These are phyloP conservation scores for Hyphopichia homilentoma DNA, from an alignment of 805 yeast species.

Conservation along the genomic window DNA sequence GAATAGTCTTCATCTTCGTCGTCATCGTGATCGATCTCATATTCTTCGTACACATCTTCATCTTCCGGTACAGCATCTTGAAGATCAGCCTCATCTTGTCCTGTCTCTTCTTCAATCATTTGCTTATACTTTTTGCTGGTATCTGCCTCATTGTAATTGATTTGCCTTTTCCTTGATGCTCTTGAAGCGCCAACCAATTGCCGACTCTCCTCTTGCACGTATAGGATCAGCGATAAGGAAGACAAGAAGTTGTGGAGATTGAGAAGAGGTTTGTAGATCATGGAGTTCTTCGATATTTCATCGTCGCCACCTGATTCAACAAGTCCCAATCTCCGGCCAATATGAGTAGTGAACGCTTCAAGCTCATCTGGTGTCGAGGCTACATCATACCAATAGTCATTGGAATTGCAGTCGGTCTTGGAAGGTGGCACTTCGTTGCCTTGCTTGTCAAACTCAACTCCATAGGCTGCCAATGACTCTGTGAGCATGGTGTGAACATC, in stretches of 20 bases:
- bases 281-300: conserved; percentile 13
- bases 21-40: conserved; percentile 2
- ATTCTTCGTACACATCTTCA: conserved; percentile 11
- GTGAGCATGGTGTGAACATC: conserved; percentile 33
- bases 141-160: conserved; percentile 16
- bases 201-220: conserved; percentile 18
- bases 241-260: conserved; percentile 27
- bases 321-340: conserved; percentile 20
- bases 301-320: conserved; percentile 1
- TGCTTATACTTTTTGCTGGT: no score
- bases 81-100: conserved; percentile 12
- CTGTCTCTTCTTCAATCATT: conserved; percentile 20
- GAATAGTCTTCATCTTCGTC: conserved; percentile 11
- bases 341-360: conserved; percentile 18
- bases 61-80: conserved; percentile 14
- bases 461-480: conserved; percentile 23
- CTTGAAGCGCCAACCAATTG: conserved; percentile 6
- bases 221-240: conserved; percentile 23
- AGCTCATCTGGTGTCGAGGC: conserved; percentile 30
- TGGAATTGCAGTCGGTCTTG: conserved; percentile 2
- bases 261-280: conserved; percentile 22
- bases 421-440: conserved; percentile 29
- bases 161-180: conserved; percentile 13
- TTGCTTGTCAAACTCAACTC: conserved; percentile 30
- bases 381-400: conserved; percentile 31